These are phyloP conservation scores for Paramarasmius palmivorus DNA, from an alignment of 1,284 basidiomycete genomes.

Conservation along the genomic window DNA sequence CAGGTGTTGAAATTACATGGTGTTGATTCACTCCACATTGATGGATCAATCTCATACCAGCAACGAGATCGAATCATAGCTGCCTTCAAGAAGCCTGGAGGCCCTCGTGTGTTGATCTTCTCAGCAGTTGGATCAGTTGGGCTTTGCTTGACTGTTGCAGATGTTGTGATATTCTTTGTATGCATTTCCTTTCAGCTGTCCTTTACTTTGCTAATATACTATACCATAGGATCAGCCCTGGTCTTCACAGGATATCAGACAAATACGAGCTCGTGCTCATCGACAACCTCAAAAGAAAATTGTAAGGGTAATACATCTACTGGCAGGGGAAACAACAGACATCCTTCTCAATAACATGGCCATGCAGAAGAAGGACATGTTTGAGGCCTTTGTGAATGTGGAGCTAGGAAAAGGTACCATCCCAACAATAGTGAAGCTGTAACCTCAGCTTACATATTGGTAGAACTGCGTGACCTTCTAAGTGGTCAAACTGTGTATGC, in stretches of 20 bases:
- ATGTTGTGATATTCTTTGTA: slow-evolving; percentile 8
- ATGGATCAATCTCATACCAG: not conserved
- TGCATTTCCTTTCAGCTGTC: not conserved
- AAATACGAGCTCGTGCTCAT: slow-evolving; percentile 28
- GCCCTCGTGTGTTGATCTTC: slow-evolving; percentile 8
- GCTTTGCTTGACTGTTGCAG: slow-evolving; percentile 6
- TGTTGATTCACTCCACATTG: not conserved
- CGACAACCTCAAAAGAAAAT: slow-evolving; percentile 27
- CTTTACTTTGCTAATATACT: not conserved
- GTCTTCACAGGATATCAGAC: slow-evolving; percentile 28
- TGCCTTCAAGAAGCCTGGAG: not conserved
- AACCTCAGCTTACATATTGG: not conserved
- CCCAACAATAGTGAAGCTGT: not conserved
- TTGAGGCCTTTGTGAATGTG: slow-evolving; percentile 26
- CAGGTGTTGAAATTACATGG: slow-evolving; percentile 6
- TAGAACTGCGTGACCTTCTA: not conserved
- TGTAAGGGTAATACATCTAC: slow-evolving; percentile 24
- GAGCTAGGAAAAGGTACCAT: slow-evolving; percentile 22
- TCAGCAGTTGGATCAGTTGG: slow-evolving; percentile 6
- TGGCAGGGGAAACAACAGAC: slow-evolving; percentile 28
- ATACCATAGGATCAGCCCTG: slow-evolving; percentile 4
- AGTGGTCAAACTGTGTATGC: not conserved
- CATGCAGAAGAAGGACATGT: slow-evolving; percentile 26
- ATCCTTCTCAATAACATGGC: slow-evolving; percentile 26
- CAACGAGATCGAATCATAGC: not conserved